phyloP scores from a whole-genome alignment of 352 stramenopile species.

The Phytophthora nicotianae region DNA sequence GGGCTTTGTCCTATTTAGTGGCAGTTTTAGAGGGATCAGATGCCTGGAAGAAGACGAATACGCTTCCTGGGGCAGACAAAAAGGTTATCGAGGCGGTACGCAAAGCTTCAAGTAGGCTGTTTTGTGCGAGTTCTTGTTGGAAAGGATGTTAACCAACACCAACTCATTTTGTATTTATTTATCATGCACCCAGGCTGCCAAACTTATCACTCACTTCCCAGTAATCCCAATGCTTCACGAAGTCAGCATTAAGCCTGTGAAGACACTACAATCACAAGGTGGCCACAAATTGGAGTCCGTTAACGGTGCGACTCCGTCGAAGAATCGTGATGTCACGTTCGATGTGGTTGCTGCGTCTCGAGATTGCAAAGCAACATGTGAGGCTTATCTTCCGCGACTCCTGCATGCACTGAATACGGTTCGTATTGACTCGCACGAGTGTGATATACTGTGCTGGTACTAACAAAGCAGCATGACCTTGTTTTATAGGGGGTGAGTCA shows the following conservation, averaged over 20 bases:
- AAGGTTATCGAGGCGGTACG: conserved; percentile 64
- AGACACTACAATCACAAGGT: conserved; percentile 19
- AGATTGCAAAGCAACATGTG: conserved; percentile 37
- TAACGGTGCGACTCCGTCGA: conserved; percentile 9
- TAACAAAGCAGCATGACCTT: conserved; percentile 2
- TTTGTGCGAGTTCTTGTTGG: conserved; percentile 6
- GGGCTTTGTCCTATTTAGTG: conserved; percentile 51
- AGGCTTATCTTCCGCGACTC: conserved; percentile 42
- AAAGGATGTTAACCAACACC: background rate
- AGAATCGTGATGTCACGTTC: conserved; percentile 33
- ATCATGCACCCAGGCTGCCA: conserved; percentile 36
- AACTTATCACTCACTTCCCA: conserved; percentile 47
- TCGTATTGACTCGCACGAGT: conserved; percentile 1
- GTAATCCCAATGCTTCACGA: conserved; percentile 61
- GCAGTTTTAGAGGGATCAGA: conserved; percentile 49
- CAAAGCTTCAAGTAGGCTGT: conserved; percentile 30
- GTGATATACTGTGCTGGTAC: background rate
- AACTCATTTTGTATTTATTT: conserved; percentile 6
- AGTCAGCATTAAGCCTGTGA: conserved; percentile 48
- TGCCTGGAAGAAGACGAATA: conserved; percentile 31
- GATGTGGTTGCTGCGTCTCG: conserved; percentile 35
- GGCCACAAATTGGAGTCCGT: conserved; percentile 27
- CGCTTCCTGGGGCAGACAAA: conserved; percentile 45
- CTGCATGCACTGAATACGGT: conserved; percentile 54
- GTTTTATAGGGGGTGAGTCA: conserved; percentile 3